phyloP scores from a whole-genome alignment of 1,284 basidiomycete species.

The Rhodotorula sp. region DNA sequence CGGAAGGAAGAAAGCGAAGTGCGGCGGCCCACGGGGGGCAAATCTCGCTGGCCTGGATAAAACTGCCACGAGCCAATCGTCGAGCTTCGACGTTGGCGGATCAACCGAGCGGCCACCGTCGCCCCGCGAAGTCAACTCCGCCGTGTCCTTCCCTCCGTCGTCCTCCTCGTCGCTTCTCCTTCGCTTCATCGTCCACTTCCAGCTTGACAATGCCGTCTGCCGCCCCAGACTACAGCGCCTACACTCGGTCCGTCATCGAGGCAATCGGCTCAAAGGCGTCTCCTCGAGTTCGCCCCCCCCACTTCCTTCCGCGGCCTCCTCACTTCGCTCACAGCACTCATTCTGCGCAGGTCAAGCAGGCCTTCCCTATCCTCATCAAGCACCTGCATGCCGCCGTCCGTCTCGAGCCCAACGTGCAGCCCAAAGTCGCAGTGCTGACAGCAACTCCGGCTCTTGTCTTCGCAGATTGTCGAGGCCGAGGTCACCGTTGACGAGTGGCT shows the following conservation, averaged over 20 bases:
- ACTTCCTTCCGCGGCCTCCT: constrained; percentile 25
- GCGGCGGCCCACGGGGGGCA: too few species aligned
- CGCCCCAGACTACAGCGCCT: constrained; percentile 3
- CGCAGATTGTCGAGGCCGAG: constrained; percentile 47
- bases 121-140: neutral
- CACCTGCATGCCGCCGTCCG: constrained; percentile 44
- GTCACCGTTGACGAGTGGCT: constrained; percentile 50
- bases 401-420: constrained; percentile 14
- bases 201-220: neutral
- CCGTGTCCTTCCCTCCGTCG: neutral
- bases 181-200: neutral
- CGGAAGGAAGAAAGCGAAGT: neutral
- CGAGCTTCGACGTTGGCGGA: too few species aligned
- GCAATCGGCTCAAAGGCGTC: constrained; percentile 27
- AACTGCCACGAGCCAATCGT: too few species aligned
- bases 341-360: constrained; percentile 39
- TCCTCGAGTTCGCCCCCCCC: neutral
- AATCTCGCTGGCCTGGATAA: too few species aligned
- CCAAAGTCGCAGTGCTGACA: too few species aligned
- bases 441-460: too few species aligned
- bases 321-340: too few species aligned
- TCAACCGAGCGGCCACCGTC: too few species aligned
- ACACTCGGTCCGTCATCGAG: constrained; percentile 23
- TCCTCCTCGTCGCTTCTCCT: neutral
- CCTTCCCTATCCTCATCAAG: constrained; percentile 49